phyloP scores from a whole-genome alignment of 495 filamentous ascomycete species.

The Penicillium roqueforti region DNA sequence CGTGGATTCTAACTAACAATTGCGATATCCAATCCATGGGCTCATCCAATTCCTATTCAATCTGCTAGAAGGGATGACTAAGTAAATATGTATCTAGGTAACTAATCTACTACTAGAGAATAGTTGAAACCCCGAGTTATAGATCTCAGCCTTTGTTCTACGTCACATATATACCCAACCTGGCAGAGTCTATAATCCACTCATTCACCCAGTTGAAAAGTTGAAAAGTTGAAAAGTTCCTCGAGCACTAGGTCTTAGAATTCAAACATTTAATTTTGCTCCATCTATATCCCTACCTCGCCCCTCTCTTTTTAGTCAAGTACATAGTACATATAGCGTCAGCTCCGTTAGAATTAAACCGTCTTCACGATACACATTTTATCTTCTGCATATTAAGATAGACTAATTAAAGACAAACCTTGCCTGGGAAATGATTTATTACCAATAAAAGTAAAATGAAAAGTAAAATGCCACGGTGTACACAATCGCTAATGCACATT shows the following conservation, averaged over 20 bases:
- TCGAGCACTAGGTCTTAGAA: background rate
- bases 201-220: too few species aligned
- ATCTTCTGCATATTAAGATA: background rate
- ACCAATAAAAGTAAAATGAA: background rate
- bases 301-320: background rate
- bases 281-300: background rate
- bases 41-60: too few species aligned
- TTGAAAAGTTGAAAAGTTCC: too few species aligned
- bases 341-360: background rate
- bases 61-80: too few species aligned
- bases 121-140: too few species aligned
- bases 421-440: background rate
- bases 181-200: background rate
- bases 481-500: background rate
- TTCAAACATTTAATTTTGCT: background rate
- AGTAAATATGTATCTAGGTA: background rate
- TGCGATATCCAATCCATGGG: too few species aligned
- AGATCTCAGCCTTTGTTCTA: background rate
- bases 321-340: background rate
- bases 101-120: background rate
- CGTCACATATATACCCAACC: background rate
- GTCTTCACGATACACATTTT: too few species aligned
- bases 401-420: background rate
- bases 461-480: slow-evolving; percentile 7
- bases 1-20: too few species aligned